Percentiles rank a stretch among this genome's conserved stretches.
Evolutionary conservation across 148 eudicot genomes (phyloP).

Genomic region (Persicaria tinctoria): DNA sequence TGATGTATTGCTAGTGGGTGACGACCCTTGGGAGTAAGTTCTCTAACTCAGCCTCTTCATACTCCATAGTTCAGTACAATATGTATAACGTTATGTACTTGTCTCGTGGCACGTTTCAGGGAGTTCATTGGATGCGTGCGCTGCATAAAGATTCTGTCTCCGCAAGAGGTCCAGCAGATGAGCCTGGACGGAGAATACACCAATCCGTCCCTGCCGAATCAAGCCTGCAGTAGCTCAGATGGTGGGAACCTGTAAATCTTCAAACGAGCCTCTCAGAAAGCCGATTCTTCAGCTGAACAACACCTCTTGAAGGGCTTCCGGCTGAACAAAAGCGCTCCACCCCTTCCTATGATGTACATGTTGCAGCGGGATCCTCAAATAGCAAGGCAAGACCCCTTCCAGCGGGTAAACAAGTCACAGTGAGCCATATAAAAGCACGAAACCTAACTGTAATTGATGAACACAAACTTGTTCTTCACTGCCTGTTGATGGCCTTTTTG

Average conservation of each 20-base stretch:
- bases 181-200: constrained; percentile 94
- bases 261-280: neutral
- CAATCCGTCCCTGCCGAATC: constrained; percentile 53
- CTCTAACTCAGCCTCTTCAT: constrained; percentile 7
- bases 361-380: too few species aligned
- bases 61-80: neutral
- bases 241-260: constrained; percentile 51
- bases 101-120: constrained; percentile 30
- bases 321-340: too few species aligned
- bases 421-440: too few species aligned
- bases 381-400: too few species aligned
- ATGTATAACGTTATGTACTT: neutral
- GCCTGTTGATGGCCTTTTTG: too few species aligned
- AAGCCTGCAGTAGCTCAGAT: constrained; percentile 93
- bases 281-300: neutral
- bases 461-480: too few species aligned
- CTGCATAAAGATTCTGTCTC: constrained; percentile 84
- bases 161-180: constrained; percentile 97
- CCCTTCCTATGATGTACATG: too few species aligned
- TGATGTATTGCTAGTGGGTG: constrained; percentile 90
- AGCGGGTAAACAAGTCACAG: too few species aligned
- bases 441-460: too few species aligned
- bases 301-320: too few species aligned
- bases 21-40: constrained; percentile 99
- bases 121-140: constrained; percentile 87